Percentiles rank a stretch among this genome's conserved stretches.
Conservation (phyloP, 108 stramenopile genomes). For the Licmophora abbreviata region DNA sequence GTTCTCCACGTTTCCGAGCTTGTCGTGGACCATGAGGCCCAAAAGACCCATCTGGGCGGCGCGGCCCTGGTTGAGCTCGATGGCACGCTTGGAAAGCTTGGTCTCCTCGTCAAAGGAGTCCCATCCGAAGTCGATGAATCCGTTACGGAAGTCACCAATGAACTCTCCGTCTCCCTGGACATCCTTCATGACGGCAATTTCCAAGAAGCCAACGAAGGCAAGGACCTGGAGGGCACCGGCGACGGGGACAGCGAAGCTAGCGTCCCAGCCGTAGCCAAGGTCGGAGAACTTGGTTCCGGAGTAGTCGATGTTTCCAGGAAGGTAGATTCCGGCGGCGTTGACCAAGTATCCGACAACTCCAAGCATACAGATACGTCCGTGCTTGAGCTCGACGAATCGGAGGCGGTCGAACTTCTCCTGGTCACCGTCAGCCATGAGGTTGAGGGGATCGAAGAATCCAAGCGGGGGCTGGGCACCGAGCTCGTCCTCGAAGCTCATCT, state of each 20-base stretch:
- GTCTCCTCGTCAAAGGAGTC: slow-evolving; percentile 48
- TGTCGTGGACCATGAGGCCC: slow-evolving; percentile 44
- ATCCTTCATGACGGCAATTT: slow-evolving; percentile 28
- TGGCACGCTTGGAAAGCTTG: slow-evolving; percentile 71
- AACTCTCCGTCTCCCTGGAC: slow-evolving; percentile 37
- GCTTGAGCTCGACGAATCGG: slow-evolving; percentile 86
- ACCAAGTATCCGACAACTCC: slow-evolving; percentile 58
- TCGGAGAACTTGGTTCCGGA: slow-evolving; percentile 35
- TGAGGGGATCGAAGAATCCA: slow-evolving; percentile 61
- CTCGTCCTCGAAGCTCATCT: slow-evolving; percentile 45
- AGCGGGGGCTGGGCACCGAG: slow-evolving; percentile 70
- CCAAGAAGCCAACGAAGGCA: slow-evolving; percentile 60
- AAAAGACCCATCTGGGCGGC: slow-evolving; percentile 85
- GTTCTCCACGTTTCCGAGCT: no score
- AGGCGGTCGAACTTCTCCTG: slow-evolving; percentile 56
- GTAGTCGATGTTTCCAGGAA: slow-evolving; percentile 46
- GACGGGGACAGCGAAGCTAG: slow-evolving; percentile 33
- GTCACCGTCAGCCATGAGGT: slow-evolving; percentile 31
- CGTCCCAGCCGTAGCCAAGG: slow-evolving; percentile 52
- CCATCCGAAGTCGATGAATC: slow-evolving; percentile 60
- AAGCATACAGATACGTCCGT: slow-evolving; percentile 74
- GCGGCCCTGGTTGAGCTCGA: slow-evolving; percentile 88
- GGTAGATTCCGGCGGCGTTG: slow-evolving; percentile 30
- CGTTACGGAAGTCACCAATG: slow-evolving; percentile 68
- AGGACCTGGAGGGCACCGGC: slow-evolving; percentile 49